These are phyloP conservation scores for Leptographium procerum DNA, from an alignment of 2,329 filamentous ascomycete species.

Conservation along the genomic window DNA sequence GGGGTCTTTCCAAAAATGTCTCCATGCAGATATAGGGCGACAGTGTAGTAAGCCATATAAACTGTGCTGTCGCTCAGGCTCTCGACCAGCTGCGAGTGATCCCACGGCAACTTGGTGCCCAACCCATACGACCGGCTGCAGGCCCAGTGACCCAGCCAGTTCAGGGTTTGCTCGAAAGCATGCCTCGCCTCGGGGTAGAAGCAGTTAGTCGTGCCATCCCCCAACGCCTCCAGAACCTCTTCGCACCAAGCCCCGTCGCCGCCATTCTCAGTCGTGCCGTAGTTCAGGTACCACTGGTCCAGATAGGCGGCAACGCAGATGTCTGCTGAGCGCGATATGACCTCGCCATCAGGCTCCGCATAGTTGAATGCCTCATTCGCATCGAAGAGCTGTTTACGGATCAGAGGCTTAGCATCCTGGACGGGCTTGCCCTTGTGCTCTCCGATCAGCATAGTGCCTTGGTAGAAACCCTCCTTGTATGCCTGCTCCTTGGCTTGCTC, in stretches of 20 bases:
- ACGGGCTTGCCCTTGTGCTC: constrained; percentile 83
- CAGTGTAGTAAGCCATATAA: constrained; percentile 75
- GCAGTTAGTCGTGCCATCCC: constrained; percentile 39
- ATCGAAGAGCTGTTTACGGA: constrained; percentile 66
- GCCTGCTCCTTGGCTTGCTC: constrained; percentile 91
- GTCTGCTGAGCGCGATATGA: constrained; percentile 61
- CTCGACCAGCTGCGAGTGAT: constrained; percentile 81
- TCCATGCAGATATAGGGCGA: constrained; percentile 57
- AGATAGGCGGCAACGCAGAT: constrained; percentile 78
- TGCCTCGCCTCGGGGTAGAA: constrained; percentile 69
- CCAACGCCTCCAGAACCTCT: constrained; percentile 58
- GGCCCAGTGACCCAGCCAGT: constrained; percentile 94
- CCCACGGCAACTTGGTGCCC: constrained; percentile 87
- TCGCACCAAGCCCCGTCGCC: constrained; percentile 82
- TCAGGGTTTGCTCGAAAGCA: constrained; percentile 72
- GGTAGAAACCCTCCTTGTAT: constrained; percentile 97
- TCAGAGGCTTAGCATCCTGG: constrained; percentile 69
- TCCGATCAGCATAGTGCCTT: constrained; percentile 78
- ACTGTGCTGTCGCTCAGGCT: constrained; percentile 79
- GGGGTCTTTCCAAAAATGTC: constrained; percentile 66
- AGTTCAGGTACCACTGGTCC: constrained; percentile 98
- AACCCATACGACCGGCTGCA: constrained; percentile 76
- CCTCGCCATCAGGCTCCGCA: constrained; percentile 82
- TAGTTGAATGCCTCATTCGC: constrained; percentile 77
- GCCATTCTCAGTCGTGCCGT: constrained; percentile 26